These are phyloP conservation scores for Cryphonectria carpinicola DNA, from an alignment of 2,329 filamentous ascomycete species.

Conservation along the genomic window DNA sequence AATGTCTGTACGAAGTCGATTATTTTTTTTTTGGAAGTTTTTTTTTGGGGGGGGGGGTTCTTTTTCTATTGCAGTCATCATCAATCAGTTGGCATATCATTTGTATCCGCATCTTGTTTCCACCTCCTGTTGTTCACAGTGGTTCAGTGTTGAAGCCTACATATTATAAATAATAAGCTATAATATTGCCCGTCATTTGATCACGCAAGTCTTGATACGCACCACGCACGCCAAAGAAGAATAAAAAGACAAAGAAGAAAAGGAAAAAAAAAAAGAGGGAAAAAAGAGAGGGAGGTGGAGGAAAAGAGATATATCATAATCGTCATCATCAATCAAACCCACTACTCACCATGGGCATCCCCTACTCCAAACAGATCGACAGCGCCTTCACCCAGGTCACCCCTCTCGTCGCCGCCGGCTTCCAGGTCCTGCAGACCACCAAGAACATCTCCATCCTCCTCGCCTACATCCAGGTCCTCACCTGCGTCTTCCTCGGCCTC, in stretches of 20 bases:
- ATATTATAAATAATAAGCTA: too few relatives aligned
- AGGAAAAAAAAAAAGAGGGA: neutral
- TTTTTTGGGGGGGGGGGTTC: too few relatives aligned
- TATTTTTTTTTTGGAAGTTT: neutral
- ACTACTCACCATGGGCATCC: conserved; percentile 22
- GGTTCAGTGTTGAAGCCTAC: neutral
- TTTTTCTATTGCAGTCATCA: neutral
- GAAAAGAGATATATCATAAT: neutral
- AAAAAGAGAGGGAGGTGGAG: neutral
- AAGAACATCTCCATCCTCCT: conserved; percentile 29
- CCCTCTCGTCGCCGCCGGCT: conserved; percentile 27
- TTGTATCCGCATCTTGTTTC: neutral
- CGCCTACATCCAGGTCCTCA: conserved; percentile 26
- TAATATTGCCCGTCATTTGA: neutral
- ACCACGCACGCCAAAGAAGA: neutral
- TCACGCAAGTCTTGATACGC: neutral
- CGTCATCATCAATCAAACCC: too few relatives aligned
- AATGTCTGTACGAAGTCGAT: neutral
- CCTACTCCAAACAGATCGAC: conserved; percentile 27
- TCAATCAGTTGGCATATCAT: neutral
- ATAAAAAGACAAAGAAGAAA: too few relatives aligned
- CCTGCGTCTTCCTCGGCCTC: conserved; percentile 20
- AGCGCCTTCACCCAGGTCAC: conserved; percentile 26
- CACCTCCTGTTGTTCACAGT: neutral
- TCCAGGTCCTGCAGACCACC: conserved; percentile 28